phyloP scores from a whole-genome alignment of 176 grass and related monocot species.

The Oryza glumipatula region DNA sequence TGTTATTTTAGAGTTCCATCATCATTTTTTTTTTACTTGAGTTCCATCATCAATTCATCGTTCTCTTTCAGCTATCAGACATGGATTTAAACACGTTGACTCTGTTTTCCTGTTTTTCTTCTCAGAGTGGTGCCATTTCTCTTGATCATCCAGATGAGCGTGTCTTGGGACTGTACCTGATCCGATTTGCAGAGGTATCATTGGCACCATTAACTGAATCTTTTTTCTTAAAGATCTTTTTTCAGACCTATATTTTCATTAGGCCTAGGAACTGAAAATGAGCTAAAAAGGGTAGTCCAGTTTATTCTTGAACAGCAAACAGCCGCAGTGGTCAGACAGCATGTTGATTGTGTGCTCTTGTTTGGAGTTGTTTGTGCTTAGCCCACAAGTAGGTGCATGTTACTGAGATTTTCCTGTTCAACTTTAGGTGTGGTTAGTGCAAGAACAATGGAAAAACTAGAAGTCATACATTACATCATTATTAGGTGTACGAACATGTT shows the following conservation, averaged over 20 bases:
- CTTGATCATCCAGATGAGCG: slow-evolving; percentile 79
- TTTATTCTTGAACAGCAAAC: background rate
- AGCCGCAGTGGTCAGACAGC: background rate
- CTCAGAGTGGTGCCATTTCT: slow-evolving; percentile 64
- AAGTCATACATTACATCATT: background rate
- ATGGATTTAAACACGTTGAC: slow-evolving; percentile 13
- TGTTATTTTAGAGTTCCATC: background rate
- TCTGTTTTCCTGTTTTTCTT: slow-evolving; percentile 26
- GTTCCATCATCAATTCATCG: background rate
- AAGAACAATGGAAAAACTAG: background rate
- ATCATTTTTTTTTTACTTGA: background rate
- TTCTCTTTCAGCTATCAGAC: background rate
- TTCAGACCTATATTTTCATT: background rate
- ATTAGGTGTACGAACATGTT: background rate
- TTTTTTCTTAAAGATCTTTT: background rate
- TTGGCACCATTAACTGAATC: slow-evolving; percentile 12
- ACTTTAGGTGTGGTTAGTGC: background rate
- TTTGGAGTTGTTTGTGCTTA: background rate
- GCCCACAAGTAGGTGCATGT: background rate
- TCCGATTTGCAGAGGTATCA: slow-evolving; percentile 87
- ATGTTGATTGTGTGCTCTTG: slow-evolving; percentile 12
- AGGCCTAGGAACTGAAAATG: background rate
- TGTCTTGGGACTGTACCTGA: slow-evolving; percentile 80
- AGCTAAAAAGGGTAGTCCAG: background rate
- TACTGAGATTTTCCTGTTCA: slow-evolving; percentile 4